phyloP scores from a whole-genome alignment of 306 rosid species.

The Castanea crenata region DNA sequence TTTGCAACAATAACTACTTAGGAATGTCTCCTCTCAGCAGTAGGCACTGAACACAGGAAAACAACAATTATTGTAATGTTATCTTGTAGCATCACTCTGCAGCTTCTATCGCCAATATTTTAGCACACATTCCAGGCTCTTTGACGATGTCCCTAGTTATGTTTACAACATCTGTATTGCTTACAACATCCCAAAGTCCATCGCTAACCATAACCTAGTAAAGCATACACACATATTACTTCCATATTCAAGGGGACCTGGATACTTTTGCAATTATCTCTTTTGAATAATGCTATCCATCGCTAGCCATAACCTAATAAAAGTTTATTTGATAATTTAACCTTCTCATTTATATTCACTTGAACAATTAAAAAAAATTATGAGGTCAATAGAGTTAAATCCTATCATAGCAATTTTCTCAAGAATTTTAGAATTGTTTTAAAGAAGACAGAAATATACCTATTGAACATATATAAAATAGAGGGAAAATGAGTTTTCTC shows the following conservation, averaged over 20 bases:
- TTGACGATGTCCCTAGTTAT: conserved; percentile 75
- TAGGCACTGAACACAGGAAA: conserved; percentile 70
- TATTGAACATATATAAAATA: too few relatives aligned
- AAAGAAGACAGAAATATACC: too few relatives aligned
- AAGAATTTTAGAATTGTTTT: too few relatives aligned
- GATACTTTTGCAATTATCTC: conserved; percentile 1
- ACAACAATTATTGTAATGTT: conserved; percentile 81
- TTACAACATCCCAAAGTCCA: conserved; percentile 87
- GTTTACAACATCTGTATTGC: conserved; percentile 60
- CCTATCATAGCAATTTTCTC: too few relatives aligned
- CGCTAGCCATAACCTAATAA: too few relatives aligned
- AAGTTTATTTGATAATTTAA: neutral
- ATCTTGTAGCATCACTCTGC: conserved; percentile 79
- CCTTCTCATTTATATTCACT: neutral
- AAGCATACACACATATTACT: neutral
- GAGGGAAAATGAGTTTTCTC: neutral
- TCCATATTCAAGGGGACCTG: neutral
- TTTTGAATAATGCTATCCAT: neutral
- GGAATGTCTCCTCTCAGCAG: conserved; percentile 63
- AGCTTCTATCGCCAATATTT: conserved; percentile 84
- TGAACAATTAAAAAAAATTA: neutral
- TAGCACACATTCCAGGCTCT: conserved; percentile 91
- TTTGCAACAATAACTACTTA: too few relatives aligned
- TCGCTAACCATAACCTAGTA: conserved; percentile 85
- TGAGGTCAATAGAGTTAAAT: too few relatives aligned